Percentiles rank a stretch among this genome's conserved stretches.
These are phyloP conservation scores for Thermomyces lanuginosus DNA, from an alignment of 2,329 filamentous ascomycete genomes.

Conservation along the genomic window DNA sequence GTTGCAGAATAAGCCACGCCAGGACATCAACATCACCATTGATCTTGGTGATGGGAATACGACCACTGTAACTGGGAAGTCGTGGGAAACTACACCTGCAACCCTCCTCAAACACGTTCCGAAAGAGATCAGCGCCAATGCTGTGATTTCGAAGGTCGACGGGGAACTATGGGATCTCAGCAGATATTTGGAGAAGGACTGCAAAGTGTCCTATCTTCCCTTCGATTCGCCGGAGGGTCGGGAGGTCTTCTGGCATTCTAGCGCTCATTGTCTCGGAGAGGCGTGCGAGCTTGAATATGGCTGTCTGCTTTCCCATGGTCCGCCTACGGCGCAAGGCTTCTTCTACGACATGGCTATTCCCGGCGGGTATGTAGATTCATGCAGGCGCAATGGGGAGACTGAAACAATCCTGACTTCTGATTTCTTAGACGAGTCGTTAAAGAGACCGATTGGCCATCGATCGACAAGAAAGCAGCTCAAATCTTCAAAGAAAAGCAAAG, in stretches of 20 bases:
- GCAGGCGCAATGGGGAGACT: too few species aligned
- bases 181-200: constrained; percentile 73
- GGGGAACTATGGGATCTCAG: constrained; percentile 86
- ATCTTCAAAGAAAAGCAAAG: constrained; percentile 95
- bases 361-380: constrained; percentile 33
- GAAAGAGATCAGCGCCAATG: constrained; percentile 68
- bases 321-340: constrained; percentile 79
- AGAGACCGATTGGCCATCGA: constrained; percentile 62
- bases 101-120: constrained; percentile 64
- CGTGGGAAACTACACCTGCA: constrained; percentile 83
- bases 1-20: constrained; percentile 36
- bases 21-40: constrained; percentile 34
- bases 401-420: constrained; percentile 1
- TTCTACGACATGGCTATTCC: constrained; percentile 93
- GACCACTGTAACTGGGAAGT: constrained; percentile 43
- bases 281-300: constrained; percentile 80
- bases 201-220: constrained; percentile 66
- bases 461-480: constrained; percentile 63
- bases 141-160: constrained; percentile 69
- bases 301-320: constrained; percentile 84
- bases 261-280: constrained; percentile 89
- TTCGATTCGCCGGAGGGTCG: constrained; percentile 66
- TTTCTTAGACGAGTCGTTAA: constrained; percentile 44
- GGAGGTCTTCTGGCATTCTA: constrained; percentile 96
- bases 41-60: constrained; percentile 27